Base-by-base conservation (phyloP, 495 filamentous ascomycete genomes). In the Penicillium angulare region DNA sequence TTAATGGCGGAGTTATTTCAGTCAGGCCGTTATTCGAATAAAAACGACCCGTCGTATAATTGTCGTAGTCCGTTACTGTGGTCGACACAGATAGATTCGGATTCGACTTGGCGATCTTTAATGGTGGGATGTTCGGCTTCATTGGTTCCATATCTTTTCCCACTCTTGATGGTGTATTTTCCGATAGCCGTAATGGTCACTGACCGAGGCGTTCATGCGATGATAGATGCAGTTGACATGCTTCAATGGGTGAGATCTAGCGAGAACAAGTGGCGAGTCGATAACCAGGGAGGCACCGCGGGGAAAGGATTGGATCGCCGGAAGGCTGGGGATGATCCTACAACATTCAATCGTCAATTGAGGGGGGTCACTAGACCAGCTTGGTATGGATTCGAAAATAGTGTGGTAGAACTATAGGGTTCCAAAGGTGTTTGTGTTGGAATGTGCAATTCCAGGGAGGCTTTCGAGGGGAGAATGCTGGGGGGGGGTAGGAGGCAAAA, bases 1-100 rank as follows among this genome's bases (percentile, higher is more conserved):
- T 89, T 48, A 83, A 69, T 43, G 88, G 88, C 9, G 89, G 88
- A 6, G 88, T 91, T 57, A 89, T 80, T 52, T 87, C 79, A 22
- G 62, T 64, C 9, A 59, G 60, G 35, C 56, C 59, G 51, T 57
- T 34, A 40, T 58, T 38, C 7, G 55, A 60, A 52, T 70, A 66
- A 49, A 60, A 72, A 55, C 57, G 66, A 57, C 52, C 27, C 33
- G 41, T 41, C 45, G 46, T 57, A 51, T n/a, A 42, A 55, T 31
- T 51, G 42, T 58, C 43, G 33, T 31, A 22, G 23, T 64, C 27
- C 41, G 64, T 18, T 58, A 76, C 75, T 35, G 59, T 60, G 34
- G 76, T 68, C 34, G 72, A 77, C 24, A 56, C 41, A 20, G 64
- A 56, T 49, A 76, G 60, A 61, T 77, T 77, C 47, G 75, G 68